Evolutionary conservation across 192 early-diverging fungal species (phyloP).

Genomic region (Backusella psychrophila): DNA sequence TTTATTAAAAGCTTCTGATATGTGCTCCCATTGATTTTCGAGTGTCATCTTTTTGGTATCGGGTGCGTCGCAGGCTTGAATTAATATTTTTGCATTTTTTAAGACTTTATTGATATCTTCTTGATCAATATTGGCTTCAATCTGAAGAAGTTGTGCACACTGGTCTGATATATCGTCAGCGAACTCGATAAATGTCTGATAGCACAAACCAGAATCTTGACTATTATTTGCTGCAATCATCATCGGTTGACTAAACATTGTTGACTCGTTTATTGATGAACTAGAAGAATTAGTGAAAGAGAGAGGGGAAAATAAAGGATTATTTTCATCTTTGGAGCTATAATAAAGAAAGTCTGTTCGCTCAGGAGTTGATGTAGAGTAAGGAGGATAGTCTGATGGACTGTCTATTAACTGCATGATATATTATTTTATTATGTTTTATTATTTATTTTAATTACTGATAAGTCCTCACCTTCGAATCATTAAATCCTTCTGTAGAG

Average conservation of each 20-base stretch:
- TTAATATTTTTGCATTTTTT: neutral
- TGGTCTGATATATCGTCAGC: neutral
- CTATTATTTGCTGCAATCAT: neutral
- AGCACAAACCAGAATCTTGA: neutral
- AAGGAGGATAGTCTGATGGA: neutral
- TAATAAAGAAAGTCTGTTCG: slow-evolving; percentile 6
- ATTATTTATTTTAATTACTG: neutral
- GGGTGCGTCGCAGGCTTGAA: neutral
- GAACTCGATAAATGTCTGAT: neutral
- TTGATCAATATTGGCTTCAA: neutral
- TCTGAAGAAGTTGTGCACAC: neutral
- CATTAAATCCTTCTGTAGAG: neutral
- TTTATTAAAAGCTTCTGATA: neutral
- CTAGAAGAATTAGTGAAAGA: neutral
- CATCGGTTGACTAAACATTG: neutral
- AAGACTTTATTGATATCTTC: neutral
- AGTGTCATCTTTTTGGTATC: neutral
- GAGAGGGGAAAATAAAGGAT: slow-evolving; percentile 8
- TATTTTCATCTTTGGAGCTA: neutral
- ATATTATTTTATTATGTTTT: neutral
- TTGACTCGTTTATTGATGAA: neutral
- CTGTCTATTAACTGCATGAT: neutral
- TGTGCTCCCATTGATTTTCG: neutral
- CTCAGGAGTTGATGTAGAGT: slow-evolving; percentile 14
- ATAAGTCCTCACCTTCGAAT: neutral